Evolutionary conservation across 2,329 filamentous ascomycete species (phyloP), one percentile per base, ranked within the genome.

Genomic region (Coleophoma cylindrospora): DNA sequence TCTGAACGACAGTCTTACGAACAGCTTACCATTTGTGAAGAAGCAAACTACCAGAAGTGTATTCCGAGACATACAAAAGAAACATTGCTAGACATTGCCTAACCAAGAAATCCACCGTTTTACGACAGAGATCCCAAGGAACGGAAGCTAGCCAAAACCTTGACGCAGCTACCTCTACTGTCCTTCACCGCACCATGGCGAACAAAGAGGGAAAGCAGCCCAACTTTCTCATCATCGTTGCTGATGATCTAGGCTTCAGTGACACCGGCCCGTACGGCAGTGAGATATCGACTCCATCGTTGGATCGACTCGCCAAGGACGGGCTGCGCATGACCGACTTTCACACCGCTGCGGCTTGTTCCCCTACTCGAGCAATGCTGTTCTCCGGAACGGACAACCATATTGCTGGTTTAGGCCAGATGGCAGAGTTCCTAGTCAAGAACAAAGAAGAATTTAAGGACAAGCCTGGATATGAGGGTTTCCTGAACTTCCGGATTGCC

Each of bases 361-460:
- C 77, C 51, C 79, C 79, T 17, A 80, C 76, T 6, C 69, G 79
- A 47, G 74, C 78, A 43, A 82, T 82, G 79, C 73, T 82, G 50
- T 74, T 81, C 67, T 79, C 76, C 1, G 79, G 79, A 2, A 80
- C 77, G 3, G 74, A 79, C 54, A 71, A 77, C 54, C 75, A 73
- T 51, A 72, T 73, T 48, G 69, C 69, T 11, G 68, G 76, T 4
- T 63, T 79, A 2, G 76, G 75, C 1, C 76, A 76, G 48, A 62
- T 79, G 54, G 72, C 73, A 51, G 73, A 77, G 63, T 38, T 38
- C 27, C 52, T 49, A n/a, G 36, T 10, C 21, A 22, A 12, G 11
- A 36, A 17, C 27, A 55, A 57, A 21, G 57, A 51, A 9, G 54
- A 56, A 22, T 54, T 48, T 57, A 70, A 77, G 32, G 80, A 74